phyloP scores from a whole-genome alignment of 2,329 filamentous ascomycete species.

The Colletotrichum sp. region DNA sequence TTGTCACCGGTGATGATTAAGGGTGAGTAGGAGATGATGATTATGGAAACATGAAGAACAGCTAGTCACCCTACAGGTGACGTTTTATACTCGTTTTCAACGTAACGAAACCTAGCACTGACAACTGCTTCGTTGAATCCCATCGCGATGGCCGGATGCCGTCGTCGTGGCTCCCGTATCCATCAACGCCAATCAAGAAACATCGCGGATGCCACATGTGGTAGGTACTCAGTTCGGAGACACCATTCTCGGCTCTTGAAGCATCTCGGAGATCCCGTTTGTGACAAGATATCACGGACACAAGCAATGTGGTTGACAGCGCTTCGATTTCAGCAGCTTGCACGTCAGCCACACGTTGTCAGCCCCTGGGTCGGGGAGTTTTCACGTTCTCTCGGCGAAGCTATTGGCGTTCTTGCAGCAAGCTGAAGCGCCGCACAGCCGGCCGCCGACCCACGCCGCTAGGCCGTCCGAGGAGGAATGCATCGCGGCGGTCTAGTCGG shows the following conservation, averaged over 20 bases:
- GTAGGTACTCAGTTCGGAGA: not conserved
- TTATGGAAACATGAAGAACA: not conserved
- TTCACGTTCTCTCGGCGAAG: not conserved
- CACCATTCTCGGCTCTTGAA: not conserved
- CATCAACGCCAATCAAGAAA: not conserved
- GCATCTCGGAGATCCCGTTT: not conserved
- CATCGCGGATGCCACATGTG: not conserved
- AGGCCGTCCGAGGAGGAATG: not conserved
- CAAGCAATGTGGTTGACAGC: not conserved
- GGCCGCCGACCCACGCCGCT: not conserved
- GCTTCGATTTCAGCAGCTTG: not conserved
- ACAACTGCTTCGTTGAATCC: not conserved
- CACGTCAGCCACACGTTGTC: not conserved
- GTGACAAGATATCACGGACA: not conserved
- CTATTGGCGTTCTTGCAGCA: not conserved
- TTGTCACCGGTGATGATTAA: not conserved
- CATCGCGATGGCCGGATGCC: not conserved
- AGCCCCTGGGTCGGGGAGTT: not conserved
- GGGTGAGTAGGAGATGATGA: not conserved
- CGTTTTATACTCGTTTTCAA: not conserved
- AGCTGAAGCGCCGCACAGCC: not conserved
- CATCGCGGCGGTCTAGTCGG: not conserved
- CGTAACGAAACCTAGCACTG: accelerated
- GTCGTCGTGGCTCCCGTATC: not conserved
- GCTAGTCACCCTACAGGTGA: not conserved